Evolutionary conservation across 192 early-diverging fungal genomes (phyloP).

Genomic region (Linnemannia elongata): DNA sequence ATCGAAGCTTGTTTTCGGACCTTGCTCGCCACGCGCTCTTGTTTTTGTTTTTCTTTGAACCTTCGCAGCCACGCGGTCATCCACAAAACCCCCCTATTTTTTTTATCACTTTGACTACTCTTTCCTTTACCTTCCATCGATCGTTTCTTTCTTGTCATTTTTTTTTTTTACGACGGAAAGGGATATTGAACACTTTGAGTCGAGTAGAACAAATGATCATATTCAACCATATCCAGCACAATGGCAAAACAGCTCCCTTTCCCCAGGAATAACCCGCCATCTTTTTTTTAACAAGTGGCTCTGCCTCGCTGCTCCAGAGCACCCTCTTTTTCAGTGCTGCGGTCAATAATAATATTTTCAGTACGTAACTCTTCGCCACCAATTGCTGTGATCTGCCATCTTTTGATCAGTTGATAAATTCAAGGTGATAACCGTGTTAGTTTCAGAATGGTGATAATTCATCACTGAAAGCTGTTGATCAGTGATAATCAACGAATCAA

Average conservation of each 20-base stretch:
- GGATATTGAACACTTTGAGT: not conserved
- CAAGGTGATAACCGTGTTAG: too few species aligned
- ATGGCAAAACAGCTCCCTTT: not conserved
- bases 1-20: not conserved
- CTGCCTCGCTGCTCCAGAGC: too few species aligned
- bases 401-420: too few species aligned
- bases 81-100: not conserved
- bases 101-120: not conserved
- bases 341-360: too few species aligned
- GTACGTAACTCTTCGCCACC: too few species aligned
- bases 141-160: too few species aligned
- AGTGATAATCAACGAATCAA: too few species aligned
- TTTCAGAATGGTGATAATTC: too few species aligned
- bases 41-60: not conserved
- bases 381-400: too few species aligned
- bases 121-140: not conserved
- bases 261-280: not conserved
- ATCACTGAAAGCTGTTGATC: too few species aligned
- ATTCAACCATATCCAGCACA: not conserved
- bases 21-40: not conserved
- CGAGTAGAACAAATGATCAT: not conserved
- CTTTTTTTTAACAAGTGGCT: not conserved
- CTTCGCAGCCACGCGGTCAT: not conserved
- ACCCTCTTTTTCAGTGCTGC: too few species aligned
- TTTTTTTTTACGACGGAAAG: not conserved